Conservation (phyloP, 2,329 filamentous ascomycete genomes). For the Cercospora sesami region DNA sequence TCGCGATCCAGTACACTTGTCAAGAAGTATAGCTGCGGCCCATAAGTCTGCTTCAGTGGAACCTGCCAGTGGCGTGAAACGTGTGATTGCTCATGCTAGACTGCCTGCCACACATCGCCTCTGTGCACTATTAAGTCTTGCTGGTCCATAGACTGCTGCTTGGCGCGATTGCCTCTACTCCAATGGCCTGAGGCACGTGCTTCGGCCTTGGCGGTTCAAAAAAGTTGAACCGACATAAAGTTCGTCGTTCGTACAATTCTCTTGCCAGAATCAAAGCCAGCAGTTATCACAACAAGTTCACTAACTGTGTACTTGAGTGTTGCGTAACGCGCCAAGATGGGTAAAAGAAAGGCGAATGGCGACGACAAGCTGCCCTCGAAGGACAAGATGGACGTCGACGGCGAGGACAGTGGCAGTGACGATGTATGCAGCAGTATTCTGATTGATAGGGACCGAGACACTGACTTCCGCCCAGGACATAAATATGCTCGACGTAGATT, state of each 20-base stretch:
- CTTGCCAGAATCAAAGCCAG: background rate
- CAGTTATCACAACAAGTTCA: background rate
- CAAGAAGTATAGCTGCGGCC: background rate
- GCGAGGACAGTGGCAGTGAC: conserved; percentile 38
- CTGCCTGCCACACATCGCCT: background rate
- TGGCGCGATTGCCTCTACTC: background rate
- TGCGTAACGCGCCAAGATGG: conserved; percentile 43
- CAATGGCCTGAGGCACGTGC: background rate
- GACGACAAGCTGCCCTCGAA: conserved; percentile 49
- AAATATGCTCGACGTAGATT: conserved; percentile 91
- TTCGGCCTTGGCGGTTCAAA: background rate
- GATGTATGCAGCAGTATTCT: conserved; percentile 32
- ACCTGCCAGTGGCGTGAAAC: background rate
- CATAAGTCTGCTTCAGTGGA: background rate
- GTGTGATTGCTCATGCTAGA: background rate
- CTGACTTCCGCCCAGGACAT: conserved; percentile 63
- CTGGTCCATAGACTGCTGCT: background rate
- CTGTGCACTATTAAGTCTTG: background rate
- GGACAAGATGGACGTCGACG: conserved; percentile 43
- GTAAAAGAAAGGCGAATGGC: conserved; percentile 53
- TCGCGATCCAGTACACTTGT: background rate
- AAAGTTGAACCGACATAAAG: background rate
- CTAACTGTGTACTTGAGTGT: background rate
- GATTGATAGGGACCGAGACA: background rate
- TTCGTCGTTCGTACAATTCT: background rate